Evolutionary conservation across 345 rosid species (phyloP).

Genomic region (Acer campestre): DNA sequence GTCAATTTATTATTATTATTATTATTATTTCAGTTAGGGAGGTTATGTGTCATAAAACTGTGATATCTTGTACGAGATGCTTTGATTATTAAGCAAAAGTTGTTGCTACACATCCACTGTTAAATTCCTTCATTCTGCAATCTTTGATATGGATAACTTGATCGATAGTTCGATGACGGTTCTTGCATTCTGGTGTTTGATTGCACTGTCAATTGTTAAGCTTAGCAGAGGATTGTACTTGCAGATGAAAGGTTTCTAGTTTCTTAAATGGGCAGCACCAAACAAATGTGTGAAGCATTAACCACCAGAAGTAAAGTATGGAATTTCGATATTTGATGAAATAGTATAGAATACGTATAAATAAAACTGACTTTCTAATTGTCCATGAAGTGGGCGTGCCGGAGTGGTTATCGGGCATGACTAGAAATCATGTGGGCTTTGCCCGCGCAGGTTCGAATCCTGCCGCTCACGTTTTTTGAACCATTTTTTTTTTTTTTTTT

Average conservation of each 20-base stretch:
- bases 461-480: conserved; percentile 44
- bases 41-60: neutral
- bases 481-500: neutral
- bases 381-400: conserved; percentile 49
- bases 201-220: too few species aligned
- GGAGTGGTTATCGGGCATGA: conserved; percentile 84
- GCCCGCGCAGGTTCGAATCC: conserved; percentile 89
- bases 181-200: too few species aligned
- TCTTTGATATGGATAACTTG: too few species aligned
- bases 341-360: too few species aligned
- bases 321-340: too few species aligned
- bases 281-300: too few species aligned
- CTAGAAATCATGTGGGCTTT: conserved; percentile 91
- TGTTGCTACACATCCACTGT: neutral
- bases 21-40: neutral
- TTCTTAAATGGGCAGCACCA: too few species aligned
- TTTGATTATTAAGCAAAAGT: neutral
- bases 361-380: neutral
- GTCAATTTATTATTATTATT: neutral
- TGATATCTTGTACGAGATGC: neutral
- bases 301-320: too few species aligned
- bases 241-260: too few species aligned
- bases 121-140: neutral
- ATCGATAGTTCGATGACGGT: too few species aligned
- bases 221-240: too few species aligned